A percentile compares a stretch with the other conserved stretches of the same genome.
Evolutionary conservation across 2,329 filamentous ascomycete genomes (phyloP).

Genomic region (Xylariaceae sp.): DNA sequence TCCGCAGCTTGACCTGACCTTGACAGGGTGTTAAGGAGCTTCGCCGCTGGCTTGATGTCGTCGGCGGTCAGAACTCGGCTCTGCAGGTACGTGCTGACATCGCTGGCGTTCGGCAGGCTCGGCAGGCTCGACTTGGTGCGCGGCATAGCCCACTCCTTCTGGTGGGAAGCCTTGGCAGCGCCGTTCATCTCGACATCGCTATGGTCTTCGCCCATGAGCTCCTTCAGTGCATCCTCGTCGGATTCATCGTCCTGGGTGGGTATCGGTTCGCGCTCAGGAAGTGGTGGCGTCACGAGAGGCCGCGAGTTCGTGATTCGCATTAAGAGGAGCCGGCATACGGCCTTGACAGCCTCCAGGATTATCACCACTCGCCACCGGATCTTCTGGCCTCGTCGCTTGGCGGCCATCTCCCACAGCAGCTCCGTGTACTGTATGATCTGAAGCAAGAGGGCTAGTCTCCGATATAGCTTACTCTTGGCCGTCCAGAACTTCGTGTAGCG

Average conservation of each 20-base stretch:
- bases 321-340: constrained; percentile 73
- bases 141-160: constrained; percentile 83
- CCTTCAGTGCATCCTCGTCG: constrained; percentile 40
- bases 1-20: constrained; percentile 74
- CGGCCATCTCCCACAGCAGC: constrained; percentile 94
- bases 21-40: constrained; percentile 76
- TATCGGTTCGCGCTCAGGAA: constrained; percentile 81
- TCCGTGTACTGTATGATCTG: constrained; percentile 94
- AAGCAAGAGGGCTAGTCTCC: constrained; percentile 71
- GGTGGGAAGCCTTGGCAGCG: constrained; percentile 46
- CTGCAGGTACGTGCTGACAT: constrained; percentile 82
- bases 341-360: constrained; percentile 79
- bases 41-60: constrained; percentile 88
- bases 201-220: constrained; percentile 35
- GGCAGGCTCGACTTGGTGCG: constrained; percentile 83
- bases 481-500: constrained; percentile 66
- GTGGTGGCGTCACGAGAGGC: constrained; percentile 72
- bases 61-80: constrained; percentile 90
- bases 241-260: constrained; percentile 50
- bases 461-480: constrained; percentile 62
- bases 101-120: constrained; percentile 70
- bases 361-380: constrained; percentile 83
- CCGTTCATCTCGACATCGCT: constrained; percentile 38
- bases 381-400: constrained; percentile 77
- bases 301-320: constrained; percentile 77